Evolutionary conservation across 225 moss, liverwort and hornwort species (phyloP).

Genomic region (Antitrichia curtipendula): DNA sequence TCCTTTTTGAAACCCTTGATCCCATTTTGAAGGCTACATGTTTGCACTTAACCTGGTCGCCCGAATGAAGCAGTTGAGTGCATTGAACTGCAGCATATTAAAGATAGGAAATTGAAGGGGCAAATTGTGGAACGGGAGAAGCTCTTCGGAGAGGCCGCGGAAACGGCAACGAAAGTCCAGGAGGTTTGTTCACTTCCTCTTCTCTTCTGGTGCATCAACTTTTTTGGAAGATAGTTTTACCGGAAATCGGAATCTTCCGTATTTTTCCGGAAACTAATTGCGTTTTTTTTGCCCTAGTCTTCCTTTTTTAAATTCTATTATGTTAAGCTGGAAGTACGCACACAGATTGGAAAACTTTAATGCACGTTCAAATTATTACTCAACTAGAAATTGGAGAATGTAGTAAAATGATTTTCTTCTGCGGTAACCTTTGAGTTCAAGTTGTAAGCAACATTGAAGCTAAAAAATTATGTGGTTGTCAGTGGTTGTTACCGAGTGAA

Average conservation of each 20-base stretch:
- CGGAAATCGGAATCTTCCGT: neutral
- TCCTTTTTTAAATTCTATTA: neutral
- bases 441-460: neutral
- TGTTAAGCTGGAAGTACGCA: neutral
- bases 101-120: slow-evolving; percentile 59
- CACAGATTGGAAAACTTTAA: neutral
- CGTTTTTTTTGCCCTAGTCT: neutral
- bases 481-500: slow-evolving; percentile 98
- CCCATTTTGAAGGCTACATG: neutral
- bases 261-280: neutral
- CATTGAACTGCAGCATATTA: slow-evolving; percentile 43
- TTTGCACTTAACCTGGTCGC: neutral
- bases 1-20: neutral
- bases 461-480: neutral
- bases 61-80: neutral
- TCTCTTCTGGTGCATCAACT: neutral
- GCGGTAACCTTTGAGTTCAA: neutral
- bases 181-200: slow-evolving; percentile 28
- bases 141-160: slow-evolving; percentile 62
- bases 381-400: neutral
- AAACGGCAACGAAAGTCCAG: slow-evolving; percentile 64
- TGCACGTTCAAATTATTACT: neutral
- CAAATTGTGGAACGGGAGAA: slow-evolving; percentile 48
- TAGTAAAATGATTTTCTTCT: neutral
- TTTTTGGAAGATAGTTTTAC: too few relatives aligned